Percentiles rank a stretch among this genome's conserved stretches.
Conservation (phyloP, 257 asterid species). For the Salvia splendens region DNA sequence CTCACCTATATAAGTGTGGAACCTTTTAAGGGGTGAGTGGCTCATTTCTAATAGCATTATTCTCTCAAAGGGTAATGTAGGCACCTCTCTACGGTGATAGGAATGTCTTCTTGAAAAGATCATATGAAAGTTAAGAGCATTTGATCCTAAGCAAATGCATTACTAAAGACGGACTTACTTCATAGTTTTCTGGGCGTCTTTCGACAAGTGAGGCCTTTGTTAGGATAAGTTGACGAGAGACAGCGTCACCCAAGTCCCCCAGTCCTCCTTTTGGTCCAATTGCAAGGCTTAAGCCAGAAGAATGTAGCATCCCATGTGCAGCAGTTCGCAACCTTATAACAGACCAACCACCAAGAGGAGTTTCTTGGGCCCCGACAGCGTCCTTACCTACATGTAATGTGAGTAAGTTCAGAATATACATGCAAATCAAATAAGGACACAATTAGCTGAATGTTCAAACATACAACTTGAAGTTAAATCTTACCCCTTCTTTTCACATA, state of each 20-base stretch:
- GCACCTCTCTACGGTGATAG: conserved; percentile 18
- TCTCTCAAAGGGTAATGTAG: conserved; percentile 7
- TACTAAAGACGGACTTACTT: conserved; percentile 58
- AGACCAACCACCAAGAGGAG: conserved; percentile 94
- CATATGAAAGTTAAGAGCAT: conserved; percentile 11
- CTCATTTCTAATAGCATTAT: too few relatives aligned
- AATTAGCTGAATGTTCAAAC: conserved; percentile 11
- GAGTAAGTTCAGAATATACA: conserved; percentile 18
- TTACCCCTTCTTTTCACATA: conserved; percentile 87
- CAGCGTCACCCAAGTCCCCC: conserved; percentile 93
- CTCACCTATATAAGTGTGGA: too few relatives aligned
- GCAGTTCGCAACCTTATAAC: conserved; percentile 94
- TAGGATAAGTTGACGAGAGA: conserved; percentile 91
- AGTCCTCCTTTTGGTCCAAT: conserved; percentile 98
- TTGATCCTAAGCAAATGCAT: conserved; percentile 27
- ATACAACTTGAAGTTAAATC: conserved; percentile 27
- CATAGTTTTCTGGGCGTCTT: conserved; percentile 97
- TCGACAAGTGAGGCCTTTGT: conserved; percentile 91
- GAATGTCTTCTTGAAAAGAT: conserved; percentile 20
- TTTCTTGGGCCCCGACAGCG: conserved; percentile 97
- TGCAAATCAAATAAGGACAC: conserved; percentile 22
- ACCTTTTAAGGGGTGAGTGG: too few relatives aligned
- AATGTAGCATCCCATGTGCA: conserved; percentile 86
- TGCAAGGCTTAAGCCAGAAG: conserved; percentile 72
- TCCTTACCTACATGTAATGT: conserved; percentile 68